Conservation (phyloP, 164 flowering plant genomes). For the Magnolia changhungtana region DNA sequence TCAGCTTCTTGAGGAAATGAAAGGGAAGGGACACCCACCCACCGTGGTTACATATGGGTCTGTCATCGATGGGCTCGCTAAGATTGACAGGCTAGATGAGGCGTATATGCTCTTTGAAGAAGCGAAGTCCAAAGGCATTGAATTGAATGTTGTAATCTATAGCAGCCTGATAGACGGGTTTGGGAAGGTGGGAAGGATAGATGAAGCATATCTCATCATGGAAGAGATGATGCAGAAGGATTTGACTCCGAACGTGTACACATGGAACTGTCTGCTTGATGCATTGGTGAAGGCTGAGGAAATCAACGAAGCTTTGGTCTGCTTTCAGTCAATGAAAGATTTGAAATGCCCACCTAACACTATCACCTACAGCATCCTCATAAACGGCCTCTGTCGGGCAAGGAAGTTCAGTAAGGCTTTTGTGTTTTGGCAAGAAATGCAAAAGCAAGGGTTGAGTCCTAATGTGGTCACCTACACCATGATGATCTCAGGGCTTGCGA, state of each 20-base stretch:
- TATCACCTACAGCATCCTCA: conserved; percentile 71
- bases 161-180: conserved; percentile 91
- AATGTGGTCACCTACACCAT: conserved; percentile 67
- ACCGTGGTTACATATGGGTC: conserved; percentile 92
- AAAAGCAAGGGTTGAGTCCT: conserved; percentile 63
- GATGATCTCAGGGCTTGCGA: conserved; percentile 88
- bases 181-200: conserved; percentile 91
- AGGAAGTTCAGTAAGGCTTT: conserved; percentile 91
- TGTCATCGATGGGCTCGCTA: conserved; percentile 87
- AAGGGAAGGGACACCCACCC: conserved; percentile 61
- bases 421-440: conserved; percentile 96
- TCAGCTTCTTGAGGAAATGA: conserved; percentile 92
- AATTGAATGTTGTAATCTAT: conserved; percentile 64
- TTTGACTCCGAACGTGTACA: conserved; percentile 69
- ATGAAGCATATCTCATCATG: conserved; percentile 88
- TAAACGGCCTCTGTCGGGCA: conserved; percentile 76
- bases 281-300: conserved; percentile 85
- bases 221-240: conserved; percentile 90
- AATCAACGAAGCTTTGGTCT: conserved; percentile 79
- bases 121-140: conserved; percentile 70
- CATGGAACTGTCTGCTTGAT: conserved; percentile 93
- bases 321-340: conserved; percentile 84
- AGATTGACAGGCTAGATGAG: conserved; percentile 93
- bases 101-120: conserved; percentile 97
- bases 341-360: conserved; percentile 62